phyloP scores from a whole-genome alignment of 495 filamentous ascomycete species.

The Penicillium coprophilum region DNA sequence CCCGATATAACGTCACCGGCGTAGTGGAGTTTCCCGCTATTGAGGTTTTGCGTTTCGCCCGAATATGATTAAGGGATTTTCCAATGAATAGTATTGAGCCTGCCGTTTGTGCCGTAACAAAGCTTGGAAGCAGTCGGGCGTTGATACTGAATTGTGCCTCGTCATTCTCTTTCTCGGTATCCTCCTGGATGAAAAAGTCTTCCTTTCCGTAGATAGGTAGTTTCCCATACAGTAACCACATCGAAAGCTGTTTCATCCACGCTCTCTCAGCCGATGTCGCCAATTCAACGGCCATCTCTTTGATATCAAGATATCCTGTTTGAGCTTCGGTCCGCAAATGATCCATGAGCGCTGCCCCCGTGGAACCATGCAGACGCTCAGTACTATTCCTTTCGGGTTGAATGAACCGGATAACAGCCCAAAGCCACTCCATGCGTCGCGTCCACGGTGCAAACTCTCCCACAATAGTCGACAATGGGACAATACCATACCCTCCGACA shows the following conservation, averaged over 20 bases:
- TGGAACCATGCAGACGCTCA: slow-evolving; percentile 35
- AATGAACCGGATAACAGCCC: slow-evolving; percentile 68
- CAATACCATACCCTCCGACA: slow-evolving; percentile 89
- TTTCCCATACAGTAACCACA: slow-evolving; percentile 87
- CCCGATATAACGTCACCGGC: slow-evolving; percentile 63
- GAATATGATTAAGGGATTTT: slow-evolving; percentile 79
- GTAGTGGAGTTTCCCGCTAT: slow-evolving; percentile 37
- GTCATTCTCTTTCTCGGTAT: slow-evolving; percentile 35
- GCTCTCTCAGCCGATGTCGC: slow-evolving; percentile 78
- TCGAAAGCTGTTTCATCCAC: slow-evolving; percentile 86
- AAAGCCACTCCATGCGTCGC: slow-evolving; percentile 81
- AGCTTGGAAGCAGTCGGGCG: slow-evolving; percentile 64
- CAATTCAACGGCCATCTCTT: slow-evolving; percentile 66
- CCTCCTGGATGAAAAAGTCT: slow-evolving; percentile 78
- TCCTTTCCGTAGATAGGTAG: slow-evolving; percentile 67
- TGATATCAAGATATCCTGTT: slow-evolving; percentile 88
- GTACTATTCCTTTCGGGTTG: slow-evolving; percentile 35
- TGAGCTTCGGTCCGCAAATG: slow-evolving; percentile 68
- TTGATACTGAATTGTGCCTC: slow-evolving; percentile 55
- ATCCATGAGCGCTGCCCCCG: slow-evolving; percentile 72
- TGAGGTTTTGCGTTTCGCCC: slow-evolving; percentile 47
- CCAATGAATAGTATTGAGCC: slow-evolving; percentile 89
- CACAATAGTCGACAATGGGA: slow-evolving; percentile 82
- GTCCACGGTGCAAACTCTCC: slow-evolving; percentile 83
- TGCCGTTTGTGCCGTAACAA: slow-evolving; percentile 73